These are phyloP conservation scores for Lanmaoa rubissima DNA, from an alignment of 768 basidiomycete species.

Conservation along the genomic window DNA sequence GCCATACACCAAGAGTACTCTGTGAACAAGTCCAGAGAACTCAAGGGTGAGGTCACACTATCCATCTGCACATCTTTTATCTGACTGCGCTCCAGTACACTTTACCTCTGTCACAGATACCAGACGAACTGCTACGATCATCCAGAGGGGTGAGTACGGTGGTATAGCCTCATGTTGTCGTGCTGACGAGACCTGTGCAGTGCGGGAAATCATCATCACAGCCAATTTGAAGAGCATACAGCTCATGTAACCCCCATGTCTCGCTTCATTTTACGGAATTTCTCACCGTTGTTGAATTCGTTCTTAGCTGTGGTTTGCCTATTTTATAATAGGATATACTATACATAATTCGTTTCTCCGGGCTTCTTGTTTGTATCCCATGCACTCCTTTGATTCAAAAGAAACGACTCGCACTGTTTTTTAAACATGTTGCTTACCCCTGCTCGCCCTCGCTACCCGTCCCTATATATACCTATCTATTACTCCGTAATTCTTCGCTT, in stretches of 20 bases:
- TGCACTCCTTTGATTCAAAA: constrained; percentile 8
- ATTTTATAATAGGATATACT: constrained; percentile 17
- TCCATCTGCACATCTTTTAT: not conserved
- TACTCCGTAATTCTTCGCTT: constrained; percentile 8
- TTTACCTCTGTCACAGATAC: constrained; percentile 83
- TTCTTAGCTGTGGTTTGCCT: constrained; percentile 7
- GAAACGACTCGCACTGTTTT: constrained; percentile 13
- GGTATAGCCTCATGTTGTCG: not conserved
- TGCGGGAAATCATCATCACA: constrained; percentile 70
- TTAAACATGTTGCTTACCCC: constrained; percentile 2
- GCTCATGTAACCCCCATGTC: constrained; percentile 26
- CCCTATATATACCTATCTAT: constrained; percentile 29
- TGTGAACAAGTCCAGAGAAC: constrained; percentile 68
- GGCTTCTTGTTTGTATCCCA: constrained; percentile 17
- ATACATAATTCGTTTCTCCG: constrained; percentile 16
- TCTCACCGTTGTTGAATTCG: constrained; percentile 7
- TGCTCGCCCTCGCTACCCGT: not conserved
- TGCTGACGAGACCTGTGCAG: constrained; percentile 32
- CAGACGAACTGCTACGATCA: constrained; percentile 67
- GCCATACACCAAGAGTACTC: constrained; percentile 65
- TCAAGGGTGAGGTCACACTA: constrained; percentile 54
- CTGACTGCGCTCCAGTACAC: constrained; percentile 52
- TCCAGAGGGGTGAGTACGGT: constrained; percentile 58
- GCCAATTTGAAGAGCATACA: constrained; percentile 58
- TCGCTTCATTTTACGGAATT: constrained; percentile 3